Base-by-base conservation (phyloP, 2,329 filamentous ascomycete species). In the Colletotrichum sp. region DNA sequence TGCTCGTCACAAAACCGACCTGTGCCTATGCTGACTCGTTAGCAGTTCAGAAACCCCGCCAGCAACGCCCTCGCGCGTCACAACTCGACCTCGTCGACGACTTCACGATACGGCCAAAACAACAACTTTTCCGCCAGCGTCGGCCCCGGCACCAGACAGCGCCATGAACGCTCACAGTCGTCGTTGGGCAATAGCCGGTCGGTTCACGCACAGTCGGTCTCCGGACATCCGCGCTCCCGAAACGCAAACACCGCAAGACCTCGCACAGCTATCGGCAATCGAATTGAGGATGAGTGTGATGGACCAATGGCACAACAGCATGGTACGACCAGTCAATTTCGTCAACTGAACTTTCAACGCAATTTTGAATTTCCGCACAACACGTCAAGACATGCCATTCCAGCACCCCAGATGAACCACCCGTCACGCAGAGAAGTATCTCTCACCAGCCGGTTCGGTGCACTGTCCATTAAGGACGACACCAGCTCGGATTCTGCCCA, bases 51-150 rank as follows among this genome's bases (percentile, higher is more conserved):
- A 76, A 82, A 79, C 39, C 65, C 74, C 24, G 34, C 66, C 26
- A 70, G 44, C 44, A 52, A 52, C 44, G 44, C 44, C 9, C 52
- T 77, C 24, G 36, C 85, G 39, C 86, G 88, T 77, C 85, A 86
- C 84, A 85, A 79, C 84, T 83, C 64, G 85, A 86, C 77, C 10
- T 64, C 79, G 59, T 64, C 79, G 59, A 70, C 64, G 24, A 26
- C 81, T 28, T 80, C 83, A 7, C 74, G 74, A 71, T 67, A 77
- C 26, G 65, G 60, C 34, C 16, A 68, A 1, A 85, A 86, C 69
- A 88, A 85, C 77, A 88, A 86, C 77, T 92, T 92, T 77, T 88
- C 90, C 16, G 90, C 88, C 77, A 93, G 90, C 79, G 83, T 92
- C 32, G 91, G 92, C 2, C 87, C 89, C 15, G 88, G 87, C 16